Percentiles rank a stretch among this genome's conserved stretches.
phyloP scores from a whole-genome alignment of 2,329 filamentous ascomycete genomes.

The Penicillium sp. region DNA sequence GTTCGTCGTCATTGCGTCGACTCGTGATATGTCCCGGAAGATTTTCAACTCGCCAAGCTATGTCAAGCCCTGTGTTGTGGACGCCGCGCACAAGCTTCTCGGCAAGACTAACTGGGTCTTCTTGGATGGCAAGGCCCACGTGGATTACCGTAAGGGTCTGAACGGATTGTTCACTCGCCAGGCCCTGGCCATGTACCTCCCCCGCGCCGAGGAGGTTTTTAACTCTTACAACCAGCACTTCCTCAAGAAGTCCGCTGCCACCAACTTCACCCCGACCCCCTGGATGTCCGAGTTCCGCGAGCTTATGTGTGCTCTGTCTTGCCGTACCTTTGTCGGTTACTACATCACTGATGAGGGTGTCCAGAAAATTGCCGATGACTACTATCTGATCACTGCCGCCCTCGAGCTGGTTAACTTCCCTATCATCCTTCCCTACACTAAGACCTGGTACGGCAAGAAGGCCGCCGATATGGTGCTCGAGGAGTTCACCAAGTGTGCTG shows the following conservation, averaged over 20 bases:
- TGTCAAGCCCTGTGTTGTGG: conserved; percentile 95
- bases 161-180: conserved; percentile 92
- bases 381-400: conserved; percentile 93
- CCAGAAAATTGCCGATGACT: conserved; percentile 94
- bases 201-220: conserved; percentile 89
- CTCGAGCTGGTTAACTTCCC: conserved; percentile 98
- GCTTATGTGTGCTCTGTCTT: conserved; percentile 90
- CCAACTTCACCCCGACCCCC: conserved; percentile 70
- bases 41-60: conserved; percentile 91
- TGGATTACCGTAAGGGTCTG: conserved; percentile 95
- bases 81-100: conserved; percentile 89
- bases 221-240: conserved; percentile 81
- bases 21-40: conserved; percentile 92
- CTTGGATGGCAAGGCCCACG: conserved; percentile 88
- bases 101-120: conserved; percentile 95
- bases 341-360: conserved; percentile 89
- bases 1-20: conserved; percentile 95
- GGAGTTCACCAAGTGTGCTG: conserved; percentile 87
- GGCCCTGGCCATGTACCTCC: conserved; percentile 83
- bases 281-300: conserved; percentile 95
- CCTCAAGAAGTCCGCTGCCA: conserved; percentile 70
- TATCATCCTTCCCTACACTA: conserved; percentile 91
- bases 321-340: conserved; percentile 94
- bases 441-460: conserved; percentile 97
- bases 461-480: conserved; percentile 86